Base-by-base conservation (phyloP, 1,284 basidiomycete species). In the Cutaneotrichosporon curvatum region DNA sequence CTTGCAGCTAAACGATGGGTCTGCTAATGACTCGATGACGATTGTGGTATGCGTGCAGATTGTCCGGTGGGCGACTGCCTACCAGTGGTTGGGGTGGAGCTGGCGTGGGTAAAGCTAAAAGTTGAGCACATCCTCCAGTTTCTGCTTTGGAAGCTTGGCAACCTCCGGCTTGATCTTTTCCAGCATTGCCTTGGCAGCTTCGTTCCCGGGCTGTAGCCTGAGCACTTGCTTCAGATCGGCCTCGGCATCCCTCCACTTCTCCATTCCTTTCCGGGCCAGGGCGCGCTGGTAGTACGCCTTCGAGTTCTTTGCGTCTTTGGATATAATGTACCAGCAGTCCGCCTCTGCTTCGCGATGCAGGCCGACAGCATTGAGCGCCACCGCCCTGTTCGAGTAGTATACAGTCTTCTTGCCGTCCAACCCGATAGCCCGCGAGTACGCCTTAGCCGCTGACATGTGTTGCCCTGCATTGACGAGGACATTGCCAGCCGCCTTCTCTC, bases 371-470 rank as follows among this genome's bases (percentile, higher is more conserved):
- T 72, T 72, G 39, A 67, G 63, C 21, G 70, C 69, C n/a, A 72
- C 64, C 15, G 69, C 70, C 16, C 70, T 62, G 48, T 72, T 72
- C 15, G 70, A 63, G 48, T 66, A 71, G 55, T 70, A 72, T 19
- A 72, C 67, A 1, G 69, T 70, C 58, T 72, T 71, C 50, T 71
- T 70, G 43, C 62, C 58, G 55, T 72, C 70, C 37, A 72, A 61
- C 4, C 62, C 66, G 40, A 72, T 70, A 16, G 70, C 70, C 25
- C 67, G 66, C 25, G 70, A 67, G 53, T 72, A 72, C 45, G 59
- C 60, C n/a, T 53, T 55, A 6, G 70, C 63, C 0, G 69, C 70
- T 35, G 58, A 48, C 11, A 51, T 53, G 34, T 65, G 63, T 15
- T 53, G 42, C 10, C 58, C 59, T n/a, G 60, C 57, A 37, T 59